Conservation (phyloP, 1,139 yeast species). For the Candida pseudoviswanathii region DNA sequence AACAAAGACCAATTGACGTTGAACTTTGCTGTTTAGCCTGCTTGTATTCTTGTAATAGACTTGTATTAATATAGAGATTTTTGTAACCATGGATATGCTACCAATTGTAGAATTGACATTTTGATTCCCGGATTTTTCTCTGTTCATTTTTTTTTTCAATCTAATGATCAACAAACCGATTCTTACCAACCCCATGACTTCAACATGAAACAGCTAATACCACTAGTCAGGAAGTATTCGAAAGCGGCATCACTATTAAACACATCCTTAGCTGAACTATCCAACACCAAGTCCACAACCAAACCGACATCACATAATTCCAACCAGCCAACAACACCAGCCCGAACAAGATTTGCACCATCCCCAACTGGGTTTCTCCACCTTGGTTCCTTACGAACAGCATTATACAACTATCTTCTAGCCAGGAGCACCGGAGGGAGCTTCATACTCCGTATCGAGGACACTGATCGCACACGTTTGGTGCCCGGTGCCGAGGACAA, state of each 20-base stretch:
- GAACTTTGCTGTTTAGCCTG: conserved; percentile 25
- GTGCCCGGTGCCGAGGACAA: conserved; percentile 82
- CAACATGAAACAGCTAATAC: background rate
- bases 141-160: background rate
- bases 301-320: conserved; percentile 35
- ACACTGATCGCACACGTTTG: conserved; percentile 82
- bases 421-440: conserved; percentile 82
- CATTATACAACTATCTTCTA: conserved; percentile 80
- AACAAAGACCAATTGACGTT: conserved; percentile 26
- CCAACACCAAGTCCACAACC: background rate
- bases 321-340: conserved; percentile 59
- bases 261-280: background rate
- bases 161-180: background rate
- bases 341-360: conserved; percentile 93
- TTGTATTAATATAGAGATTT: background rate
- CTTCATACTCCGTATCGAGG: conserved; percentile 83
- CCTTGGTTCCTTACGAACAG: conserved; percentile 90
- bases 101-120: background rate
- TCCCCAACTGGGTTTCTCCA: conserved; percentile 96
- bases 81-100: background rate
- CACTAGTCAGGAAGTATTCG: background rate
- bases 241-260: background rate
- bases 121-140: background rate
- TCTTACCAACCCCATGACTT: no score
- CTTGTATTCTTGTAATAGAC: background rate